phyloP scores from a whole-genome alignment of 202 grass and related monocot genomes.

The Panicum virgatum region DNA sequence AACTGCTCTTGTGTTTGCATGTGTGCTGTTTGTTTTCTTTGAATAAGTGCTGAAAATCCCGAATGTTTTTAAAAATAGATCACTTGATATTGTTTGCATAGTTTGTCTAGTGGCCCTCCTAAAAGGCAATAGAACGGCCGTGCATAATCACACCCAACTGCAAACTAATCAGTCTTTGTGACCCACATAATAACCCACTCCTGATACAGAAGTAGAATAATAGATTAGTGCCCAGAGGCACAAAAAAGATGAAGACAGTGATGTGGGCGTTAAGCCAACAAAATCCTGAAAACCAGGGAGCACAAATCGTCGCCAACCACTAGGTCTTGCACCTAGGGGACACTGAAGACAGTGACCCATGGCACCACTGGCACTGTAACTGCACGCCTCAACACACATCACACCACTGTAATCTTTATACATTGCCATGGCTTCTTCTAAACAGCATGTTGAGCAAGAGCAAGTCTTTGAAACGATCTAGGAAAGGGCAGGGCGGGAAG shows the following conservation, averaged over 20 bases:
- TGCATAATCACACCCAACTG: conserved; percentile 38
- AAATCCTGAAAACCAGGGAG: conserved; percentile 74
- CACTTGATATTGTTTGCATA: conserved; percentile 11
- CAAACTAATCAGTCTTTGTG: conserved; percentile 30
- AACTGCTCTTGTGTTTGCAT: background rate
- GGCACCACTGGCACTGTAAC: background rate
- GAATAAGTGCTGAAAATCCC: background rate
- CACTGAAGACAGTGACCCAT: conserved; percentile 58
- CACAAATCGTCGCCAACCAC: conserved; percentile 57
- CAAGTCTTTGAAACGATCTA: conserved; percentile 12
- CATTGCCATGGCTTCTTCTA: conserved; percentile 4
- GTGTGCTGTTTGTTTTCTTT: background rate
- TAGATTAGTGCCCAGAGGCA: conserved; percentile 36
- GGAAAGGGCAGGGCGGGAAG: conserved; percentile 34
- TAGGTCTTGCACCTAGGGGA: conserved; percentile 54
- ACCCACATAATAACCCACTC: conserved; percentile 45
- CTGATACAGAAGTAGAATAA: background rate
- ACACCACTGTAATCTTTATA: conserved; percentile 22
- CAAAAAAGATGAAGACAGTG: conserved; percentile 57
- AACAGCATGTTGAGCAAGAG: background rate
- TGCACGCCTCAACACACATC: conserved; percentile 10
- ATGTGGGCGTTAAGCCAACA: conserved; percentile 70
- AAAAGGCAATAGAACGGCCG: conserved; percentile 21
- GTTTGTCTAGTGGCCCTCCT: conserved; percentile 2
- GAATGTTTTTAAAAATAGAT: background rate